Evolutionary conservation across 345 rosid species (phyloP), one percentile per base, ranked within the genome.

Genomic region (Populus deltoides): DNA sequence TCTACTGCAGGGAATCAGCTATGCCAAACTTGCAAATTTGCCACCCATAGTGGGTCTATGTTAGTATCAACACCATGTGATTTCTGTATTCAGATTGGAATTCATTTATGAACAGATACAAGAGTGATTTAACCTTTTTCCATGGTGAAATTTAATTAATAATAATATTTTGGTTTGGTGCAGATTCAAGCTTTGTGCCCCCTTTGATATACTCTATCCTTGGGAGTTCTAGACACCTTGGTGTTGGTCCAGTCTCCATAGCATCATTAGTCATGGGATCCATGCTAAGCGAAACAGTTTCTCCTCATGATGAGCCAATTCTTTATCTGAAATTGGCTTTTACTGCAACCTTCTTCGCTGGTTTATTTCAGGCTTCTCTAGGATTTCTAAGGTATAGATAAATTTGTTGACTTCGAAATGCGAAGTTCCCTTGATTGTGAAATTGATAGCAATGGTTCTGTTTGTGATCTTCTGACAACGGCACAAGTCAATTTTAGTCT

Each of bases 181-280:
- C 87, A 97, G 99, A 97, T 87, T 97, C 99, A 87, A 97, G 99
- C 83, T 97, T 97, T 86, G 97, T 97, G 36, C 98, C 99, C 17
- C 99, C 99, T 75, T 74, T 97, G 78, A 80, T 97, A 67, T 97
- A 97, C 81, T 84, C 98, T 24, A 79, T 92, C 43, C 89, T 97
- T 18, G 99, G 99, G 59, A 97, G 99, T 86, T 97, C 99, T 29
- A 87, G 81, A 70, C 98, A 97, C 75, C 90, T 97, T 17, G 99
- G 86, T 5, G 97, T 97, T 45, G 99, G 99, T 78, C 99, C 99
- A 41, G 98, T 94, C 76, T 97, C 99, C 4, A 94, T 94, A 75
- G 95, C 99, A 77, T 97, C 99, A 57, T 82, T 97, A 71, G 95
- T 97, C 70, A 94, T 97, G 98, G 99, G 98, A 0, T 90, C 98